A percentile compares a stretch with the other conserved stretches of the same genome.
Evolutionary conservation across 2,329 filamentous ascomycete species (phyloP).

Genomic region (Xylariales sp.): DNA sequence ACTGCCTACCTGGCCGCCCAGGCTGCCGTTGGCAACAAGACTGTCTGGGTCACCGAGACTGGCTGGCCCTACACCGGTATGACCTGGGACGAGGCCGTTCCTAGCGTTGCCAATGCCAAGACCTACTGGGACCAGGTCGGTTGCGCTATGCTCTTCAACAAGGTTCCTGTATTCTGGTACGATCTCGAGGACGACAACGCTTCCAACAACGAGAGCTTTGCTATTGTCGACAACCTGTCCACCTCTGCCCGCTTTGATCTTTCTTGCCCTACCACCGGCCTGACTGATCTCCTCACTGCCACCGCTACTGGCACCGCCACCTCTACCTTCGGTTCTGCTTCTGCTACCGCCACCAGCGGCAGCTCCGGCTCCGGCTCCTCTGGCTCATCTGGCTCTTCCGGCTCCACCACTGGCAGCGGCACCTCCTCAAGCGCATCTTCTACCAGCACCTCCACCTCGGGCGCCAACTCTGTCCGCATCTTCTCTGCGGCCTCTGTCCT

Average conservation of each 20-base stretch:
- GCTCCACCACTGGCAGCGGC: conserved; percentile 2
- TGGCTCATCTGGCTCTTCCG: conserved; percentile 10
- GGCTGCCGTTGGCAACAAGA: conserved; percentile 45
- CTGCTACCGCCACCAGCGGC: conserved; percentile 11
- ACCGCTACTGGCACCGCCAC: conserved; percentile 12
- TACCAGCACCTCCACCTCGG: conserved; percentile 8
- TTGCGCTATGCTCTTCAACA: conserved; percentile 53
- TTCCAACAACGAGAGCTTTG: conserved; percentile 54
- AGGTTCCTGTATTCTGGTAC: conserved; percentile 58
- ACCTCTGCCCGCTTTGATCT: conserved; percentile 49
- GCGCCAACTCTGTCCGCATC: neutral
- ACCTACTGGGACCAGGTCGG: conserved; percentile 60
- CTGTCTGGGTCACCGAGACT: conserved; percentile 60
- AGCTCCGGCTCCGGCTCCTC: conserved; percentile 4
- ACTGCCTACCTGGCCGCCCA: conserved; percentile 38
- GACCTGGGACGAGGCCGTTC: conserved; percentile 48
- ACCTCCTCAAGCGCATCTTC: conserved; percentile 10
- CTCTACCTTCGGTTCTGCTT: conserved; percentile 11
- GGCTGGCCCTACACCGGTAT: conserved; percentile 59
- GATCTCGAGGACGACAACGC: conserved; percentile 57
- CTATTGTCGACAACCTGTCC: conserved; percentile 48
- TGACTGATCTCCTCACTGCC: conserved; percentile 24
- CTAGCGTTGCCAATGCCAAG: conserved; percentile 55
- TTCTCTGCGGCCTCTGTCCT: conserved; percentile 5
- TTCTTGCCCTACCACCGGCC: conserved; percentile 42